Evolutionary conservation across 139 green algal genomes (phyloP), one percentile per base, ranked within the genome.

Genomic region (Picochlorum costavermella): DNA sequence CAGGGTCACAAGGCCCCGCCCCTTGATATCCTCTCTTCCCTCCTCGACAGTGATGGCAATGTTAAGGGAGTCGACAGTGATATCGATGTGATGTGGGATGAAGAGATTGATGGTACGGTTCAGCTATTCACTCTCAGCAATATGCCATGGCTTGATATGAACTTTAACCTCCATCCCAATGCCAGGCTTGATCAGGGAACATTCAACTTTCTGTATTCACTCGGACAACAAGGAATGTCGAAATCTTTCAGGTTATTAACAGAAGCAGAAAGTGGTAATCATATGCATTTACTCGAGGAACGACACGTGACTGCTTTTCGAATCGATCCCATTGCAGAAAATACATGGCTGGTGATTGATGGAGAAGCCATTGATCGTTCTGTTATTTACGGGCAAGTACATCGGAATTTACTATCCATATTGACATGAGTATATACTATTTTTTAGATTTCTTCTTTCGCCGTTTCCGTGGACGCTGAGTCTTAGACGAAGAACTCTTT

Each of bases 341-440:
- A 56, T 60, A 55, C 44, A 36, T 84, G 75, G 75, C 45, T 84
- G 11, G 75, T 83, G 26, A 50, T 80, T 46, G 78, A 84, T 57
- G 78, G 78, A 4, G 78, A 84, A 58, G 64, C 31, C 1, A 56
- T 83, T 10, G 61, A 71, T 20, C 67, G 50, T 25, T 23, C 37
- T 3, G 31, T 53, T 1, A 23, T 78, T 1, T 84, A 67, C 51
- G 49, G 56, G 28, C 71, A 84, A 59, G 68, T 84, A 16, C 78
- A 84, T 63, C 63, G 51, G 6, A 26, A 48, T 9, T 67, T 84
- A 4, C 81, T 76, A 56, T 36, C 36, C 5, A 59, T 33, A 17
- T 30, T 59, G 50, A 59, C 4, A 33, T 36, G 16, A 33, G 5
- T n/a, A 40, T 23, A 59, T 59, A 6, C 13, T 40, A 30, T 59